These are phyloP conservation scores for Globisporangium cystogenes DNA, from an alignment of 352 stramenopile genomes.

Conservation along the genomic window DNA sequence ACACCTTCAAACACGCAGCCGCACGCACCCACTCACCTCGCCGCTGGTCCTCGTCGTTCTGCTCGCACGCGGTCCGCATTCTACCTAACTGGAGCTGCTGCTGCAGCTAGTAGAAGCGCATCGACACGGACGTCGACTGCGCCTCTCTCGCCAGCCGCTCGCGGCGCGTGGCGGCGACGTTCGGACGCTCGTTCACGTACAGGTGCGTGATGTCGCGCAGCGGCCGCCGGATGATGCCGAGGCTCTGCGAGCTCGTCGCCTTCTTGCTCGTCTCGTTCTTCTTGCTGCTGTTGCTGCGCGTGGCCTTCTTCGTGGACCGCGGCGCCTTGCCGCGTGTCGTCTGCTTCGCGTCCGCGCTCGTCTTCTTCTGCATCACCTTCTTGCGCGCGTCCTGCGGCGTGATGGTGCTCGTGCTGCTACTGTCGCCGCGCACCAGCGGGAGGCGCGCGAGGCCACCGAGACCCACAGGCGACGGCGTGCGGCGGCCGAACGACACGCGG, in stretches of 20 bases:
- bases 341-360: slow-evolving; percentile 6
- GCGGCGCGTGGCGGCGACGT: neutral
- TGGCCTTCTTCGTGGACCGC: slow-evolving; percentile 1
- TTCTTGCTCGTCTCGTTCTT: slow-evolving; percentile 15
- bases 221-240: slow-evolving; percentile 30
- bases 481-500: neutral
- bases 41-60: neutral
- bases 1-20: neutral
- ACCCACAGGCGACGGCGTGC: slow-evolving; percentile 5
- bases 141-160: slow-evolving; percentile 6
- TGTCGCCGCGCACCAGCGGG: neutral
- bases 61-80: neutral
- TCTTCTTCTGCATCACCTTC: slow-evolving; percentile 6
- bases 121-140: slow-evolving; percentile 33
- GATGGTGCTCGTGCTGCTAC: slow-evolving; percentile 5
- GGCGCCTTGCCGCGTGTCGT: neutral
- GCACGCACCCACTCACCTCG: slow-evolving; percentile 6
- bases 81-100: slow-evolving; percentile 1
- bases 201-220: slow-evolving; percentile 67
- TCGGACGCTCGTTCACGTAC: slow-evolving; percentile 36
- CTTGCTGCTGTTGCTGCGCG: slow-evolving; percentile 6
- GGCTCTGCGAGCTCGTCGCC: slow-evolving; percentile 9
- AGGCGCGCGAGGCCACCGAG: neutral
- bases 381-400: slow-evolving; percentile 19
- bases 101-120: slow-evolving; percentile 41